These are phyloP conservation scores for Mercurialis annua DNA, from an alignment of 345 rosid species.

Conservation along the genomic window DNA sequence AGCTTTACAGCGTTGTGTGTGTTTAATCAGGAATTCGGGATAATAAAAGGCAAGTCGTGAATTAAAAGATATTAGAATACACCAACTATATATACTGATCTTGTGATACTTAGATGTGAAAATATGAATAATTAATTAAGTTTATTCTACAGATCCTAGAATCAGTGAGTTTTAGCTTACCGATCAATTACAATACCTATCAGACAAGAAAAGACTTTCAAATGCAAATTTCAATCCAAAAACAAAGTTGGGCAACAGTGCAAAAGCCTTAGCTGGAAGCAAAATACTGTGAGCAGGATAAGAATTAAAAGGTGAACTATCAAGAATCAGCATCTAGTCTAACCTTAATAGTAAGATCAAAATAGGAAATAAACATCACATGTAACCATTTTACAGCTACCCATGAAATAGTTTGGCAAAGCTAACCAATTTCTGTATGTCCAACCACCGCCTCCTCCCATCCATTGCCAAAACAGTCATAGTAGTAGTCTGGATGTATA, in stretches of 20 bases:
- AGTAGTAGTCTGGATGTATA: constrained; percentile 70
- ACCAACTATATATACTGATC: background rate
- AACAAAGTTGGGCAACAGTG: background rate
- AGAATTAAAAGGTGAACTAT: background rate
- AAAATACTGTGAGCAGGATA: background rate
- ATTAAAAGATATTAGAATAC: background rate
- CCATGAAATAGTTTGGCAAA: constrained; percentile 19
- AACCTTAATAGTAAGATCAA: background rate
- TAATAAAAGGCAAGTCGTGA: background rate
- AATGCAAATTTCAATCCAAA: background rate
- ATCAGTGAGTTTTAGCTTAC: background rate
- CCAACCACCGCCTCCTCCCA: constrained; percentile 98
- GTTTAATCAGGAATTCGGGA: background rate
- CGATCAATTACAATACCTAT: background rate
- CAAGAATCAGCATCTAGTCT: constrained; percentile 1
- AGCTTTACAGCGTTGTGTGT: constrained; percentile 3
- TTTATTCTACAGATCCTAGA: background rate
- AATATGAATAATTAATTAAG: background rate
- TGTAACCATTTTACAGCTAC: background rate
- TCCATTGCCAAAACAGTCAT: constrained; percentile 99
- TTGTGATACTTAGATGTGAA: background rate
- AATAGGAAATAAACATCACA: background rate
- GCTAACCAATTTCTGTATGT: constrained; percentile 79
- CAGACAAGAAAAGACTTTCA: background rate
- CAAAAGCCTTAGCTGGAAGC: background rate